Conservation (phyloP, 352 stramenopile species). For the Pythium periplocum region DNA sequence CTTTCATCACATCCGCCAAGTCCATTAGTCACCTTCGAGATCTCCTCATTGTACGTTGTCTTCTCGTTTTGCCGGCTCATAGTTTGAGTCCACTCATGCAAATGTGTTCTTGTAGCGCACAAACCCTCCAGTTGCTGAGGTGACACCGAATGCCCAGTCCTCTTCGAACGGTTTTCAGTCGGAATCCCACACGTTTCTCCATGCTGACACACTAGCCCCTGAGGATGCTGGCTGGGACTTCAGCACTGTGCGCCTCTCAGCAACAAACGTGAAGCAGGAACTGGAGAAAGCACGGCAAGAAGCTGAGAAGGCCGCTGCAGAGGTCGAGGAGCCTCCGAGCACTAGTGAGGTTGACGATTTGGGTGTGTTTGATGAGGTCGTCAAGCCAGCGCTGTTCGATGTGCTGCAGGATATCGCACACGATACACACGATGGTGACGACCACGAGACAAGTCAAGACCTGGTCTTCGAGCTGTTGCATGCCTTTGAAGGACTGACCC, state of each 20-base stretch:
- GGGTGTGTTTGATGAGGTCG: conserved; percentile 51
- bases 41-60: conserved; percentile 40
- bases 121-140: too few relatives aligned
- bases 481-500: conserved; percentile 63
- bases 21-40: conserved; percentile 68
- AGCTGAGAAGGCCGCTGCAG: conserved; percentile 3
- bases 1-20: conserved; percentile 75
- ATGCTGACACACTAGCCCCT: background rate
- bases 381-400: conserved; percentile 80
- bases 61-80: background rate
- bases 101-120: too few relatives aligned
- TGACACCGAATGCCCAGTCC: background rate
- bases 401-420: conserved; percentile 40
- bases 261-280: conserved; percentile 9
- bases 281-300: conserved; percentile 9
- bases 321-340: too few relatives aligned
- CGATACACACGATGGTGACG: conserved; percentile 15
- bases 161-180: conserved; percentile 13
- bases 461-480: conserved; percentile 77
- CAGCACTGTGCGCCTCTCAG: conserved; percentile 57
- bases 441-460: conserved; percentile 54
- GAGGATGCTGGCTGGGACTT: conserved; percentile 74
- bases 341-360: conserved; percentile 29
- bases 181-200: conserved; percentile 17
- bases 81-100: too few relatives aligned